phyloP scores from a whole-genome alignment of 805 yeast species.

The Ogataea polymorpha region DNA sequence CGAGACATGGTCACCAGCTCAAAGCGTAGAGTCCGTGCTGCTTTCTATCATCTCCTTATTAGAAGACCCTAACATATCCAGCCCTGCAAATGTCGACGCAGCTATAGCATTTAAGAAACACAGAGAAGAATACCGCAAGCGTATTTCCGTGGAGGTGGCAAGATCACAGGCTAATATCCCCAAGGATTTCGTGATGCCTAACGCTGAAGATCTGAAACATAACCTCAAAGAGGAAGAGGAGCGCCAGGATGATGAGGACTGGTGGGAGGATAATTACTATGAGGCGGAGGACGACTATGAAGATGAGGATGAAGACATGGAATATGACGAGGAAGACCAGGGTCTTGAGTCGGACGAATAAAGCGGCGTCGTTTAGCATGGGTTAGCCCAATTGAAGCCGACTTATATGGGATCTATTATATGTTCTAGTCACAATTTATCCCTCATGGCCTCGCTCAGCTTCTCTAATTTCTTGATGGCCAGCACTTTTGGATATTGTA shows the following conservation, averaged over 20 bases:
- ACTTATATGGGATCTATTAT: background rate
- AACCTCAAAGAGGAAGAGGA: constrained; percentile 26
- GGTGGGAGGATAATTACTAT: constrained; percentile 33
- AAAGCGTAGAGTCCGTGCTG: constrained; percentile 89
- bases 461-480: constrained; percentile 27
- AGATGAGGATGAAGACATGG: constrained; percentile 28
- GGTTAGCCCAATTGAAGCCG: constrained; percentile 4
- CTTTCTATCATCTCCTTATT: constrained; percentile 85
- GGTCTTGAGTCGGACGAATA: constrained; percentile 15
- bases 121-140: constrained; percentile 72
- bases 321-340: constrained; percentile 24
- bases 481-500: constrained; percentile 29
- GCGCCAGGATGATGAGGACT: constrained; percentile 32
- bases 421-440: constrained; percentile 4
- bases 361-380: constrained; percentile 3
- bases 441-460: constrained; percentile 10
- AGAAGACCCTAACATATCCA: constrained; percentile 90
- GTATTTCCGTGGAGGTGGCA: constrained; percentile 78
- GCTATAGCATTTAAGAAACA: constrained; percentile 89
- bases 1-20: constrained; percentile 95
- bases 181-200: constrained; percentile 78
- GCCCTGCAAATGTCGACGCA: constrained; percentile 97
- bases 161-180: constrained; percentile 84
- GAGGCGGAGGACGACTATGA: constrained; percentile 33
- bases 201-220: constrained; percentile 48